Conservation (phyloP, 2,329 filamentous ascomycete genomes). For the Penicillium hesseltinei region DNA sequence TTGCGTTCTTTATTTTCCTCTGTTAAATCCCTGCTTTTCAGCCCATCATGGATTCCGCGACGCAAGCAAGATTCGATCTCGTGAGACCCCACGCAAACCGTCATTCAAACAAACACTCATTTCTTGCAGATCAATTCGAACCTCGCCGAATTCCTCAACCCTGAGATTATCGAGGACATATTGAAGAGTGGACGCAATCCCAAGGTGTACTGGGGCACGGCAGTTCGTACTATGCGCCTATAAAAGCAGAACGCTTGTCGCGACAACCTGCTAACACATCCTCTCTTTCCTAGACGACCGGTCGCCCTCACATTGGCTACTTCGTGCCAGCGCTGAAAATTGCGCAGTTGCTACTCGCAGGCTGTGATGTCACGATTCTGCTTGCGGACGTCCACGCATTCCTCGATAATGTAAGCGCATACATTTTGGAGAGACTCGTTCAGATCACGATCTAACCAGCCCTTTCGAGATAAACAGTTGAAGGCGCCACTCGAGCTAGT, state of each 20-base stretch:
- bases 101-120: not conserved
- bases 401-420: constrained; percentile 33
- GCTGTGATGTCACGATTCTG: constrained; percentile 76
- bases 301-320: constrained; percentile 38
- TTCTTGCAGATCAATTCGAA: constrained; percentile 64
- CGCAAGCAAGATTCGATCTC: not conserved
- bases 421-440: too few relatives aligned
- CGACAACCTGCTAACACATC: not conserved
- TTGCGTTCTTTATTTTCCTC: not conserved
- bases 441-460: not conserved
- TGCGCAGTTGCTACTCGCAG: constrained; percentile 79
- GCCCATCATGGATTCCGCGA: not conserved
- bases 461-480: constrained; percentile 16
- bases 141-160: constrained; percentile 77
- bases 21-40: not conserved
- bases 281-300: constrained; percentile 57
- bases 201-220: constrained; percentile 35
- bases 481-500: constrained; percentile 90
- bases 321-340: constrained; percentile 79
- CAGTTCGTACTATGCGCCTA: constrained; percentile 30
- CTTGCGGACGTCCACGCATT: constrained; percentile 64
- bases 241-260: not conserved
- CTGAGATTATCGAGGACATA: constrained; percentile 47
- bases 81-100: not conserved
- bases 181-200: constrained; percentile 31